Conservation (phyloP, 305 asterid genomes). For the Rubia tinctorum region DNA sequence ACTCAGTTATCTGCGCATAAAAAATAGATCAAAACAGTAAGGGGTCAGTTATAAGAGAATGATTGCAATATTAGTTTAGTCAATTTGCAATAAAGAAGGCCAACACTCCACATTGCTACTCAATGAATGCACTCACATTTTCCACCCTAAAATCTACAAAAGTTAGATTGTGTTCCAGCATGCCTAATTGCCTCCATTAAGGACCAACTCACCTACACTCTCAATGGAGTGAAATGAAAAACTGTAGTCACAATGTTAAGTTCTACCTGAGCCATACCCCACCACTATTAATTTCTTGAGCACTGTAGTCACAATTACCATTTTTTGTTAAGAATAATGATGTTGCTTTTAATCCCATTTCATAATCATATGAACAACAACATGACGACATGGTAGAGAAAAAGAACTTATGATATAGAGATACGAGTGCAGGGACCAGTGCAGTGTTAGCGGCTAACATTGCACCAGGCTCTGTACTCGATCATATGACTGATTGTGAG, state of each 20-base stretch:
- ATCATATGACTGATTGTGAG: too few species aligned
- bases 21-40: too few species aligned
- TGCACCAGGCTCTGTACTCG: too few species aligned
- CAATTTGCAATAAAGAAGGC: not conserved
- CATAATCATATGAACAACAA: not conserved
- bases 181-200: not conserved
- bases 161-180: not conserved
- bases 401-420: not conserved
- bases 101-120: not conserved
- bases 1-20: too few species aligned
- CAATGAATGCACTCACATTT: not conserved
- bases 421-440: too few species aligned
- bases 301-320: not conserved
- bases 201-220: not conserved
- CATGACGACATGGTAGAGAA: too few species aligned
- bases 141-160: slow-evolving; percentile 3
- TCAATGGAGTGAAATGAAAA: not conserved
- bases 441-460: too few species aligned
- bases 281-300: slow-evolving; percentile 5
- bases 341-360: not conserved
- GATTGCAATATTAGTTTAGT: not conserved
- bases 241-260: not conserved
- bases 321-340: slow-evolving; percentile 6
- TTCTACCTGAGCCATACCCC: slow-evolving; percentile 15
- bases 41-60: too few species aligned